Percentiles rank a stretch among this genome's conserved stretches.
phyloP scores from a whole-genome alignment of 2,329 filamentous ascomycete species.

The Hymenoscyphus albidus region DNA sequence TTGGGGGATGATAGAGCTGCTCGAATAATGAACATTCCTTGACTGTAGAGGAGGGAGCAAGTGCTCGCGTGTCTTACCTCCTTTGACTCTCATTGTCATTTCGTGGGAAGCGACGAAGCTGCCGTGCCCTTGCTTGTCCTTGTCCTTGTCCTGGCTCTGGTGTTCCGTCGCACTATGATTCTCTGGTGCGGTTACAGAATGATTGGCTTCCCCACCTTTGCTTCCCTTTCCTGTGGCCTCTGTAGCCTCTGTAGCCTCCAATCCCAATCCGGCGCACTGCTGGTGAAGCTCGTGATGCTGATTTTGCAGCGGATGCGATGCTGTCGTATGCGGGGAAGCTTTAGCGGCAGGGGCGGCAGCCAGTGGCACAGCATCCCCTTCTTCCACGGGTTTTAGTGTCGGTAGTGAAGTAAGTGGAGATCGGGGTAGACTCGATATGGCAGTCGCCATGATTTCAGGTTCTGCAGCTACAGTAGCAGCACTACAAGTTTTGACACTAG shows the following conservation, averaged over 20 bases:
- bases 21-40: not conserved
- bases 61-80: slow-evolving; percentile 1
- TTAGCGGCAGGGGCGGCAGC: not conserved
- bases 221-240: not conserved
- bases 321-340: not conserved
- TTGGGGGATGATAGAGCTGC: not conserved
- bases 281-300: not conserved
- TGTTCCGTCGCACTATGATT: not conserved
- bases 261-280: not conserved
- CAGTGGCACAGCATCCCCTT: not conserved
- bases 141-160: not conserved
- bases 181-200: not conserved
- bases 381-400: not conserved
- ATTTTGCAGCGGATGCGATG: not conserved
- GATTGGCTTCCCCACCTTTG: not conserved
- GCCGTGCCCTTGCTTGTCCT: too few relatives aligned
- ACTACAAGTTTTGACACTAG: too few relatives aligned
- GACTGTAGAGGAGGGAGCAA: not conserved
- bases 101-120: not conserved
- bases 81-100: not conserved
- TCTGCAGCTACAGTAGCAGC: too few relatives aligned
- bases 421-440: too few relatives aligned
- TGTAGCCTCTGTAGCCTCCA: not conserved
- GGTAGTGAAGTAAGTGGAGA: too few relatives aligned
- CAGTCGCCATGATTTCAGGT: too few relatives aligned